Conservation (phyloP, 768 basidiomycete genomes). For the Lactifluus subvellereus region DNA sequence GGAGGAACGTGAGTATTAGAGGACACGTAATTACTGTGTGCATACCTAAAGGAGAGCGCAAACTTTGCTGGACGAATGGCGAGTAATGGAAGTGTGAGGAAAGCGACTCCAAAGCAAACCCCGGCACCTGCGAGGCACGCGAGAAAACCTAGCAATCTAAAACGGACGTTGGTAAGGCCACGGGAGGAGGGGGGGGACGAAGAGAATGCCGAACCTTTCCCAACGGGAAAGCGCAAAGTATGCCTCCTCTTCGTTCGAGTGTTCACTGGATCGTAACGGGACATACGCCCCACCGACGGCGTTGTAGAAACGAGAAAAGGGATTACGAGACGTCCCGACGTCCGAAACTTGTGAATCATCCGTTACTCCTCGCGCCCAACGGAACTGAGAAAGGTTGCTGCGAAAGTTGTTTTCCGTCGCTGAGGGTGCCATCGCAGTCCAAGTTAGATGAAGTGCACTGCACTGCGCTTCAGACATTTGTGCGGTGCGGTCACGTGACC, state of each 20-base stretch:
- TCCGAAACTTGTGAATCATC: slow-evolving; percentile 58
- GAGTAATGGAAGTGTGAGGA: slow-evolving; percentile 71
- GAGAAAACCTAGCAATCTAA: slow-evolving; percentile 83
- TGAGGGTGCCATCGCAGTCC: slow-evolving; percentile 15
- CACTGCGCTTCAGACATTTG: no score
- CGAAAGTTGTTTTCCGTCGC: slow-evolving; percentile 61
- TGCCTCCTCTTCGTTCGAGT: slow-evolving; percentile 92
- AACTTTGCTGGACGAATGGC: slow-evolving; percentile 83
- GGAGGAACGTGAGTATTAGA: neutral
- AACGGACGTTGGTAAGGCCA: neutral
- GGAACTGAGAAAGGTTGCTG: slow-evolving; percentile 72
- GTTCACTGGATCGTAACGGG: slow-evolving; percentile 74
- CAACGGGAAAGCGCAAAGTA: slow-evolving; percentile 89
- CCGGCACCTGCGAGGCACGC: slow-evolving; percentile 85
- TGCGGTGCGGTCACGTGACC: neutral
- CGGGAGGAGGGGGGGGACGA: slow-evolving; percentile 7
- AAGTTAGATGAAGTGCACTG: neutral
- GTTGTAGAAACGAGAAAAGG: slow-evolving; percentile 85
- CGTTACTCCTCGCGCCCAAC: slow-evolving; percentile 70
- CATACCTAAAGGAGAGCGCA: slow-evolving; percentile 77
- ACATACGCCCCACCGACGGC: slow-evolving; percentile 83
- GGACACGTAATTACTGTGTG: neutral
- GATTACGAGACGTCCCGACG: slow-evolving; percentile 37
- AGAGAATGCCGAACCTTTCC: slow-evolving; percentile 62
- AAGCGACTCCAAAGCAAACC: slow-evolving; percentile 90